phyloP scores from a whole-genome alignment of 2,329 filamentous ascomycete genomes.

The Epichloe hybrida region DNA sequence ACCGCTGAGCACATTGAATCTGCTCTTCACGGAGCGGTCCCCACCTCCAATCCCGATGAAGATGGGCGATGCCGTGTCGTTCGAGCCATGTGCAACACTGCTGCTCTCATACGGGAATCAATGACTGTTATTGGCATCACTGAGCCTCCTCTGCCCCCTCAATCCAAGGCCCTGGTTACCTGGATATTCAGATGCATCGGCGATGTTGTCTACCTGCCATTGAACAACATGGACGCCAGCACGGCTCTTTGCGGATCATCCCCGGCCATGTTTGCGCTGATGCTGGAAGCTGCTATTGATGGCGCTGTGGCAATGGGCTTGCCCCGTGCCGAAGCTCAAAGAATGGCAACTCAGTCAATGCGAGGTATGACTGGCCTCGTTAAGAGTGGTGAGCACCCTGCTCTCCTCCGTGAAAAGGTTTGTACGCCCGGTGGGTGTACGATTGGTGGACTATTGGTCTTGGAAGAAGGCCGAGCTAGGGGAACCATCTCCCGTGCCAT shows the following conservation, averaged over 20 bases:
- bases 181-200: conserved; percentile 71
- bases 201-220: conserved; percentile 53
- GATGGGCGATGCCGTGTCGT: conserved; percentile 50
- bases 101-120: conserved; percentile 61
- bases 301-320: conserved; percentile 70
- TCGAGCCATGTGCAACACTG: conserved; percentile 75
- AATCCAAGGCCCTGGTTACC: conserved; percentile 44
- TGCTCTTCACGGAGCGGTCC: conserved; percentile 44
- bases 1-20: conserved; percentile 54
- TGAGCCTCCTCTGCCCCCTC: conserved; percentile 40
- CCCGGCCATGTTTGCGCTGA: conserved; percentile 62
- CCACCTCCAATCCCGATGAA: conserved; percentile 30
- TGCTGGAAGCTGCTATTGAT: conserved; percentile 63
- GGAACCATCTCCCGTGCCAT: conserved; percentile 55
- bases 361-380: conserved; percentile 57
- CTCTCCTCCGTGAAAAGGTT: conserved; percentile 62
- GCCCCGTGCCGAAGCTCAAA: conserved; percentile 55
- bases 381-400: conserved; percentile 59
- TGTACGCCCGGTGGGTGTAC: conserved; percentile 66
- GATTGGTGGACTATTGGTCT: conserved; percentile 56
- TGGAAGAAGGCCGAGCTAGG: conserved; percentile 60
- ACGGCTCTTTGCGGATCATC: conserved; percentile 65
- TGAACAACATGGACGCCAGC: conserved; percentile 55
- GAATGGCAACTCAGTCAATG: conserved; percentile 72
- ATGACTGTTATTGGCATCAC: conserved; percentile 68